Conservation (phyloP, 371 early-diverging fungal species). For the Apophysomyces ossiformis region DNA sequence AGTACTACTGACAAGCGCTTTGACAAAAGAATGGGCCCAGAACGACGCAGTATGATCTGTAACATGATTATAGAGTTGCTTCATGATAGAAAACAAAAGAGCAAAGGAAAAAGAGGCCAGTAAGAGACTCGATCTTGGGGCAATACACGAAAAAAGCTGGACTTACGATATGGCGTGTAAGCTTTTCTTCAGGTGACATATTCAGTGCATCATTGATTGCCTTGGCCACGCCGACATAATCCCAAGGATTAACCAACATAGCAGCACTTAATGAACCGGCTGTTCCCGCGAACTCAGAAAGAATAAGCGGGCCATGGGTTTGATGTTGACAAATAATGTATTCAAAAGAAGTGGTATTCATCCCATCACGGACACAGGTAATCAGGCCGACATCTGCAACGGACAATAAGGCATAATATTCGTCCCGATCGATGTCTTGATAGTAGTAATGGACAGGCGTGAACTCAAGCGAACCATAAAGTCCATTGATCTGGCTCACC, state of each 20-base stretch:
- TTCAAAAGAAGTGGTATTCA: conserved; percentile 99
- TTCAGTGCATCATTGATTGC: conserved; percentile 87
- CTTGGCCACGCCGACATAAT: conserved; percentile 87
- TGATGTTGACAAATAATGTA: conserved; percentile 96
- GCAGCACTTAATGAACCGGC: conserved; percentile 90
- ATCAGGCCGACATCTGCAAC: conserved; percentile 95
- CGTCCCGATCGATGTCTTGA: conserved; percentile 92
- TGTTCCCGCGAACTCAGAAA: conserved; percentile 98
- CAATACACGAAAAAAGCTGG: conserved; percentile 9
- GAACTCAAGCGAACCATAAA: conserved; percentile 94
- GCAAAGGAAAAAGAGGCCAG: too few species aligned
- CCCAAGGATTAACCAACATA: conserved; percentile 96
- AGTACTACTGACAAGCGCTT: conserved; percentile 44
- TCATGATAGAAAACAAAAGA: not conserved
- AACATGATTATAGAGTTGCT: conserved; percentile 84
- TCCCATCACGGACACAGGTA: conserved; percentile 97
- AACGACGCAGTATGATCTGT: conserved; percentile 82
- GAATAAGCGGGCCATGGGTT: conserved; percentile 87
- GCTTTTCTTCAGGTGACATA: conserved; percentile 80
- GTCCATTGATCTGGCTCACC: conserved; percentile 93
- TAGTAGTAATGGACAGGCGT: conserved; percentile 97
- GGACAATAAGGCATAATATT: conserved; percentile 94
- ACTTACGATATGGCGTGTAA: conserved; percentile 78
- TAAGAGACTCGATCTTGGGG: too few species aligned
- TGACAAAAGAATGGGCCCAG: conserved; percentile 89